These are phyloP conservation scores for Backusella liffmaniae DNA, from an alignment of 192 early-diverging fungal genomes.

Conservation along the genomic window DNA sequence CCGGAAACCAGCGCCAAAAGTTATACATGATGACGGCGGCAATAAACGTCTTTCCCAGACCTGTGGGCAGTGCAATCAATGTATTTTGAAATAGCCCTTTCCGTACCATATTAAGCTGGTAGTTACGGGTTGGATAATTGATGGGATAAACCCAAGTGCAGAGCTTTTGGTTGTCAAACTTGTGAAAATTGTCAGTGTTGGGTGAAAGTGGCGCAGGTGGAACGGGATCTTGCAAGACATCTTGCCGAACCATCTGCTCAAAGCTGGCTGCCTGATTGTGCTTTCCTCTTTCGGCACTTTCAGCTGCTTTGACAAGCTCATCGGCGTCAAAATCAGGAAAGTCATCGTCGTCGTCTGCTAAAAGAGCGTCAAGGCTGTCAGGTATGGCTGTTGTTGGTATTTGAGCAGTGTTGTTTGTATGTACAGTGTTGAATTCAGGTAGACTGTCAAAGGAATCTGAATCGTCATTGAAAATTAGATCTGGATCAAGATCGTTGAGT, in stretches of 20 bases:
- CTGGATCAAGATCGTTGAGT: background rate
- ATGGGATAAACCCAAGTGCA: conserved; percentile 76
- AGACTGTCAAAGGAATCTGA: background rate
- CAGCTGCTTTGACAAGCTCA: background rate
- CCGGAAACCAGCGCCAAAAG: conserved; percentile 89
- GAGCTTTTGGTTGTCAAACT: conserved; percentile 45
- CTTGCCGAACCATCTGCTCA: background rate
- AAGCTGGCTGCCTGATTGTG: background rate
- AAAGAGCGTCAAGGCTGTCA: background rate
- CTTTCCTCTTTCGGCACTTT: background rate
- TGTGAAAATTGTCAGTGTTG: conserved; percentile 41
- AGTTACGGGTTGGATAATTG: conserved; percentile 72
- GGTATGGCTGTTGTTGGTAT: background rate
- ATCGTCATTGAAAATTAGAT: background rate
- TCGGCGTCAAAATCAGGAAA: conserved; percentile 1
- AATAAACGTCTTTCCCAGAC: conserved; percentile 94
- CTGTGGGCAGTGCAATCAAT: conserved; percentile 80
- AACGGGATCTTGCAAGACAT: conserved; percentile 1
- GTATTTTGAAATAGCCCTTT: conserved; percentile 80
- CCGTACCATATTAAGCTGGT: conserved; percentile 86
- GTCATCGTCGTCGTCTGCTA: background rate
- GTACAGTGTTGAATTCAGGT: background rate
- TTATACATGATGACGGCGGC: conserved; percentile 95
- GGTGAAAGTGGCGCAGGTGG: conserved; percentile 21
- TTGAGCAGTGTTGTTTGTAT: background rate